Conservation (phyloP, 768 basidiomycete genomes). For the Trametes gibbosa region DNA sequence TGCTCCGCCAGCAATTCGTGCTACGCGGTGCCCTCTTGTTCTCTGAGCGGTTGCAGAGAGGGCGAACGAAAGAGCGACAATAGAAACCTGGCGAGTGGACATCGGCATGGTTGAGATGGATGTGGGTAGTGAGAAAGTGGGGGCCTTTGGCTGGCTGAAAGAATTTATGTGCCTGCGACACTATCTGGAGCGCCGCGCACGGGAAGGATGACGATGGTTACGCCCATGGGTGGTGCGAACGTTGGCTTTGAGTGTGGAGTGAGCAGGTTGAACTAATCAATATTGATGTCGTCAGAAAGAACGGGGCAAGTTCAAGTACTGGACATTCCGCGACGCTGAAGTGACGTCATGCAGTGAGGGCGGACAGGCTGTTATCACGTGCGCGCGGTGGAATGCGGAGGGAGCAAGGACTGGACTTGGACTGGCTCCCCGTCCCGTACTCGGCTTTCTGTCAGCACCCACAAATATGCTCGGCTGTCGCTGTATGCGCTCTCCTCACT, state of each 20-base stretch:
- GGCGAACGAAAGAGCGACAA: slow-evolving; percentile 1
- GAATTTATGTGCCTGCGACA: background rate
- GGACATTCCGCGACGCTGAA: too few relatives aligned
- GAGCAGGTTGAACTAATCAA: too few relatives aligned
- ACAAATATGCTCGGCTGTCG: background rate
- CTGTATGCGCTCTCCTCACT: background rate
- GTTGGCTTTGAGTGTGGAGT: too few relatives aligned
- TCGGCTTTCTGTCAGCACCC: background rate
- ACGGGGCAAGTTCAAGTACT: too few relatives aligned
- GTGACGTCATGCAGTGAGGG: background rate
- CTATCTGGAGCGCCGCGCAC: background rate
- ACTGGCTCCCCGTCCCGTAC: slow-evolving; percentile 4
- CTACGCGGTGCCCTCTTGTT: background rate
- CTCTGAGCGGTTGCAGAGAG: slow-evolving; percentile 1
- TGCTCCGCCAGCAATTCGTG: slow-evolving; percentile 12
- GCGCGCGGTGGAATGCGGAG: background rate
- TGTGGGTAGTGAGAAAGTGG: background rate
- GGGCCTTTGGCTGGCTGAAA: background rate
- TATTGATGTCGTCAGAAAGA: too few relatives aligned
- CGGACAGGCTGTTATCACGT: background rate
- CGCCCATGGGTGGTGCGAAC: too few relatives aligned
- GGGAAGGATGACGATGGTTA: background rate
- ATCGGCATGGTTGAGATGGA: background rate
- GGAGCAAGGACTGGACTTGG: background rate
- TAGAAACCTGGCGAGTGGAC: background rate